These are phyloP conservation scores for Ceratobasidium sp. DNA, from an alignment of 1,284 basidiomycete genomes.

Conservation along the genomic window DNA sequence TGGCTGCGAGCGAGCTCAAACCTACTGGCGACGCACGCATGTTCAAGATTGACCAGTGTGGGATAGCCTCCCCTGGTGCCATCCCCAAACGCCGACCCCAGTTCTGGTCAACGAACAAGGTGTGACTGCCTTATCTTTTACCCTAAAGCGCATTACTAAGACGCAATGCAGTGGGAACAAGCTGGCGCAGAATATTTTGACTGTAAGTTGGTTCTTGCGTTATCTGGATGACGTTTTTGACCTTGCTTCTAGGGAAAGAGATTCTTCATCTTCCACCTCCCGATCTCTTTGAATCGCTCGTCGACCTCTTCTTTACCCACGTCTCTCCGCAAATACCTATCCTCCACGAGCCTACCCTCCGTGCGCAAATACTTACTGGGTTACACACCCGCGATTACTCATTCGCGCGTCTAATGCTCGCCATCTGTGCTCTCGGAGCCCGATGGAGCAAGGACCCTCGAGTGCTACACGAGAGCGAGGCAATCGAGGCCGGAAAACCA, in stretches of 20 bases:
- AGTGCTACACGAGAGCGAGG: constrained; percentile 53
- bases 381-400: constrained; percentile 55
- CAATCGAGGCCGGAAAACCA: constrained; percentile 45
- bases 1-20: constrained; percentile 32
- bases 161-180: constrained; percentile 7
- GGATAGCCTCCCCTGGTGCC: neutral
- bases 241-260: constrained; percentile 8
- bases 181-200: constrained; percentile 34
- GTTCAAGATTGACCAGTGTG: constrained; percentile 27
- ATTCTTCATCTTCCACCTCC: constrained; percentile 58
- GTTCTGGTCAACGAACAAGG: constrained; percentile 27
- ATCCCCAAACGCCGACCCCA: constrained; percentile 13
- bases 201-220: neutral
- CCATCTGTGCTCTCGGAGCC: constrained; percentile 59
- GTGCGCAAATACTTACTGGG: constrained; percentile 54
- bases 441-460: constrained; percentile 58
- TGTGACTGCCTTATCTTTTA: neutral
- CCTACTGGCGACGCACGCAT: constrained; percentile 1
- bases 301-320: constrained; percentile 59
- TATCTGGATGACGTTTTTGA: neutral
- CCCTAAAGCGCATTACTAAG: neutral
- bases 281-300: constrained; percentile 57
- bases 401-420: constrained; percentile 59
- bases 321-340: constrained; percentile 56
- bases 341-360: constrained; percentile 59